phyloP scores from a whole-genome alignment of 208 protist species.

The Trypanosoma vivax region DNA sequence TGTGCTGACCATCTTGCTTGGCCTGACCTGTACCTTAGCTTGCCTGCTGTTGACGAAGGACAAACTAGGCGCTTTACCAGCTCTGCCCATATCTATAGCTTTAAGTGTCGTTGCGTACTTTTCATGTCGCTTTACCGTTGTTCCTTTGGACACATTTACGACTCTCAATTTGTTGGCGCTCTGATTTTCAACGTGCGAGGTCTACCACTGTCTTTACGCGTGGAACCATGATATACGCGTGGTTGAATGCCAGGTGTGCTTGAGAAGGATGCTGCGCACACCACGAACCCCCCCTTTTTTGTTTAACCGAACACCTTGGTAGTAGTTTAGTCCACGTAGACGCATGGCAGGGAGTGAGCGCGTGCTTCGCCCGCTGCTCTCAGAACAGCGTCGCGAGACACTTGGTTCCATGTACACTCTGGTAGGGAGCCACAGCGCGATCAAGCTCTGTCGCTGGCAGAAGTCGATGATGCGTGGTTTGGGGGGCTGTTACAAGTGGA shows the following conservation, averaged over 20 bases:
- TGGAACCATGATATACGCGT: too few relatives aligned
- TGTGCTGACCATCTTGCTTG: conserved; percentile 40
- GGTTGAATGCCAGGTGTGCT: too few relatives aligned
- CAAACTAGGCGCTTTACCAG: conserved; percentile 53
- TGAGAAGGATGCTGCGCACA: background rate
- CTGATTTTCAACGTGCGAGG: too few relatives aligned
- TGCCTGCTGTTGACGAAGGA: conserved; percentile 42
- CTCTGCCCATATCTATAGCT: conserved; percentile 79
- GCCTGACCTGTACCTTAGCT: conserved; percentile 58
- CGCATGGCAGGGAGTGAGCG: conserved; percentile 3
- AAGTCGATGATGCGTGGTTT: conserved; percentile 95
- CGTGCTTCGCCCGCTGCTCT: conserved; percentile 69
- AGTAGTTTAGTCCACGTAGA: background rate
- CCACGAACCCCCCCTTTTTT: background rate
- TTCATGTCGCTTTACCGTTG: conserved; percentile 14
- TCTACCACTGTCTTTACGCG: too few relatives aligned
- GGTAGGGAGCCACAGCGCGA: conserved; percentile 93
- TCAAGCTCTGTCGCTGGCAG: conserved; percentile 97
- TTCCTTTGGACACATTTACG: conserved; percentile 20
- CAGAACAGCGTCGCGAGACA: conserved; percentile 48
- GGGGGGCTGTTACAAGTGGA: conserved; percentile 97
- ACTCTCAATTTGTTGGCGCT: conserved; percentile 15
- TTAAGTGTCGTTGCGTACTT: conserved; percentile 41
- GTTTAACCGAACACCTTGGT: too few relatives aligned
- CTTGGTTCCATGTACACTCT: conserved; percentile 83